phyloP scores from a whole-genome alignment of 2,329 filamentous ascomycete species.

The Ophiostoma fasciatum region DNA sequence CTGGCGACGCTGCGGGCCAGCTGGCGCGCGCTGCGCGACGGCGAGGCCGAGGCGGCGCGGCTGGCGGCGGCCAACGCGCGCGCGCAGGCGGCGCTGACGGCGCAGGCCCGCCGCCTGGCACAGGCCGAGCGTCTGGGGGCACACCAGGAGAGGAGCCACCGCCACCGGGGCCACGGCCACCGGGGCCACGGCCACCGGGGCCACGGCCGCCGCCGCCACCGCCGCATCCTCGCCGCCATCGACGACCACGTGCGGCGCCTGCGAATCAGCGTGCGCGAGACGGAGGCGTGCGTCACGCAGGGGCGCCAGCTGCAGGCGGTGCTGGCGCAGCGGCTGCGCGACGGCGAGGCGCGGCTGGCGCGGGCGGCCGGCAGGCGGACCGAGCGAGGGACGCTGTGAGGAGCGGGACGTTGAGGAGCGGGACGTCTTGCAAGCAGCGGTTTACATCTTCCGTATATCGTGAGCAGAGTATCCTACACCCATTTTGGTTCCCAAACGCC shows the following conservation, averaged over 20 bases:
- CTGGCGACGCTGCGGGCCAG: slow-evolving; percentile 2
- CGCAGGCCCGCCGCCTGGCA: slow-evolving; percentile 1
- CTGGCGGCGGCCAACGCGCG: slow-evolving; percentile 5
- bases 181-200: no score
- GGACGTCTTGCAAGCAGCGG: no score
- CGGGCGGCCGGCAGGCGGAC: no score
- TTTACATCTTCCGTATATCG: no score
- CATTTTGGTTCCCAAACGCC: background rate
- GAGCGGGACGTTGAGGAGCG: no score
- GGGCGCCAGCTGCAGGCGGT: slow-evolving; percentile 3
- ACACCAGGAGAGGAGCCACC: background rate
- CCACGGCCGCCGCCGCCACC: background rate
- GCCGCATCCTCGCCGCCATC: background rate
- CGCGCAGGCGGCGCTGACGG: background rate
- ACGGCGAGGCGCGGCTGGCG: slow-evolving; percentile 5
- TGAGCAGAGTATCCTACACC: slow-evolving; percentile 10
- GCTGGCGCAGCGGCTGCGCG: slow-evolving; percentile 2
- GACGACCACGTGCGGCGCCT: slow-evolving; percentile 14
- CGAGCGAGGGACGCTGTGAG: no score
- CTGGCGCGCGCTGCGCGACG: slow-evolving; percentile 1
- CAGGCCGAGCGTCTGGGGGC: background rate
- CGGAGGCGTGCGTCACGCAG: slow-evolving; percentile 3
- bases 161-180: background rate
- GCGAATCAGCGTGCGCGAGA: background rate
- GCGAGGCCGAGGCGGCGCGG: background rate